A percentile compares a stretch with the other conserved stretches of the same genome.
Conservation (phyloP, 2,329 filamentous ascomycete genomes). For the Aspergillus sp. region DNA sequence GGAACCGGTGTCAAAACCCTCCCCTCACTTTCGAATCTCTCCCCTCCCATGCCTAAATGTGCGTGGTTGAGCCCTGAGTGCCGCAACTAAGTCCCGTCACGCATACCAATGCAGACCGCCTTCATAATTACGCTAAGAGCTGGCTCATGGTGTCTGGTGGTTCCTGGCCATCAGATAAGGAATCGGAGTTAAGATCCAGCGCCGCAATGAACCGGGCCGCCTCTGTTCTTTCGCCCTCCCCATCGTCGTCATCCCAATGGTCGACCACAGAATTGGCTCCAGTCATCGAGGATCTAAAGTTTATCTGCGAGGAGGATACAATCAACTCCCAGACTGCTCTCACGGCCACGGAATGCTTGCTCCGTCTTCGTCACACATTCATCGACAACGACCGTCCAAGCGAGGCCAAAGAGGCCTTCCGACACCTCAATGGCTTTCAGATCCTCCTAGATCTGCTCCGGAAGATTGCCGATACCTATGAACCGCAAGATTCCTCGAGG, state of each 20-base stretch:
- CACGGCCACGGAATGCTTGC: slow-evolving; percentile 55
- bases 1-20: not conserved
- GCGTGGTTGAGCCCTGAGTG: slow-evolving; percentile 13
- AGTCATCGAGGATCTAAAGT: slow-evolving; percentile 36
- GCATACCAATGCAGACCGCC: slow-evolving; percentile 35
- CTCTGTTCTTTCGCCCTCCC: slow-evolving; percentile 26
- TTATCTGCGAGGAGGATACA: slow-evolving; percentile 27
- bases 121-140: slow-evolving; percentile 26
- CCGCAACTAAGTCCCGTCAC: slow-evolving; percentile 14
- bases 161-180: slow-evolving; percentile 29
- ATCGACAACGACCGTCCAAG: slow-evolving; percentile 51
- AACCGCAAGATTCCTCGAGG: slow-evolving; percentile 57
- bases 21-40: slow-evolving; percentile 12
- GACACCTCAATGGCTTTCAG: slow-evolving; percentile 76
- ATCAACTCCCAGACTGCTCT: slow-evolving; percentile 32
- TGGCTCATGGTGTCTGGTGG: slow-evolving; percentile 34
- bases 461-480: slow-evolving; percentile 72
- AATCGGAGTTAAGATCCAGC: slow-evolving; percentile 32
- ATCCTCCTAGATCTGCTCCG: slow-evolving; percentile 67
- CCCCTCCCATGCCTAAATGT: slow-evolving; percentile 16
- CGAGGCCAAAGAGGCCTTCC: slow-evolving; percentile 73
- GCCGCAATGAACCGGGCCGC: slow-evolving; percentile 29
- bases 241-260: slow-evolving; percentile 32
- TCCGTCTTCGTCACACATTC: slow-evolving; percentile 64
- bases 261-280: slow-evolving; percentile 37